These are phyloP conservation scores for Beauveria sp. DNA, from an alignment of 2,329 filamentous ascomycete genomes.

Conservation along the genomic window DNA sequence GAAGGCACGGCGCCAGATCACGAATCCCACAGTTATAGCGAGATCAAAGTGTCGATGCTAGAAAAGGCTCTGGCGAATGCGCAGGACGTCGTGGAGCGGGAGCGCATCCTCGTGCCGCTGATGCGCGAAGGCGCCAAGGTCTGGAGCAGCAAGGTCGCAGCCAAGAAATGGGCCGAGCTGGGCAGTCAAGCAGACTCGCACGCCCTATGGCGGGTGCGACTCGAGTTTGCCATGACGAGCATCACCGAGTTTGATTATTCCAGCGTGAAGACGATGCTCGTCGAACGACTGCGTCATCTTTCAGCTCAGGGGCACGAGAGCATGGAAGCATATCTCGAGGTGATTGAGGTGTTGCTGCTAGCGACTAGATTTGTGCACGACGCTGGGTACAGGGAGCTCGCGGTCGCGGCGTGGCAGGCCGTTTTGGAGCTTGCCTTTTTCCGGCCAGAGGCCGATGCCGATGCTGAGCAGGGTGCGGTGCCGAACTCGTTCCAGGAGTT, in stretches of 20 bases:
- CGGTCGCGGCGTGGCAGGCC: conserved; percentile 76
- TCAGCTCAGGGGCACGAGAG: conserved; percentile 6
- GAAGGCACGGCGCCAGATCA: conserved; percentile 43
- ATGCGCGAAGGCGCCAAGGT: conserved; percentile 67
- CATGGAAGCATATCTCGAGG: conserved; percentile 19
- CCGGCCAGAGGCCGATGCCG: conserved; percentile 33
- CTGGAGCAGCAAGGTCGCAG: conserved; percentile 59
- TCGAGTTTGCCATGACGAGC: conserved; percentile 65
- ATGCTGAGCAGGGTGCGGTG: conserved; percentile 16
- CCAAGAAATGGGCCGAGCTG: conserved; percentile 55
- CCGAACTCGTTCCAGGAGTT: conserved; percentile 56
- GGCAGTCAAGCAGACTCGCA: conserved; percentile 31
- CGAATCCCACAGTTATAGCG: conserved; percentile 62
- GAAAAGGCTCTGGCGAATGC: conserved; percentile 64
- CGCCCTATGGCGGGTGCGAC: conserved; percentile 62
- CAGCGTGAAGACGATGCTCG: conserved; percentile 50
- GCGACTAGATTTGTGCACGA: conserved; percentile 68
- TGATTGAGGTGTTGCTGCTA: conserved; percentile 65
- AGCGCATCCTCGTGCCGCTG: conserved; percentile 57
- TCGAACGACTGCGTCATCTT: conserved; percentile 37
- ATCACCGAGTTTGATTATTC: conserved; percentile 63
- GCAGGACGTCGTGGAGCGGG: conserved; percentile 36
- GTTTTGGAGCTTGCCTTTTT: conserved; percentile 65
- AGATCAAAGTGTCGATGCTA: conserved; percentile 74
- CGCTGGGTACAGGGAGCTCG: conserved; percentile 69